These are phyloP conservation scores for Dispira parvispora DNA, from an alignment of 192 early-diverging fungal species.

Conservation along the genomic window DNA sequence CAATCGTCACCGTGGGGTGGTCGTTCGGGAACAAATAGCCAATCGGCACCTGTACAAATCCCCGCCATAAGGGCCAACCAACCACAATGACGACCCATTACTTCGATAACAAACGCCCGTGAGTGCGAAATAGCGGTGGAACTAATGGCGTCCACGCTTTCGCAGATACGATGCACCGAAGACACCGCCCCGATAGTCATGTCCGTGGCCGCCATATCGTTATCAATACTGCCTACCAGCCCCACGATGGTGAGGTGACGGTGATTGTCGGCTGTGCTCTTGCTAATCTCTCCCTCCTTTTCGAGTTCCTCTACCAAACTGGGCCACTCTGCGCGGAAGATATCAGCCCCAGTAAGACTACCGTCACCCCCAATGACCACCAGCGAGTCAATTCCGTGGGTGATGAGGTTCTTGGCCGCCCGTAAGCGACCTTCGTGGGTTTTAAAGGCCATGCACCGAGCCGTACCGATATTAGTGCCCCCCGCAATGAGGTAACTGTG, in stretches of 20 bases:
- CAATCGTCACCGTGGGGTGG: constrained; percentile 78
- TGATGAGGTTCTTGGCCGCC: constrained; percentile 71
- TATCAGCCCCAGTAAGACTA: constrained; percentile 88
- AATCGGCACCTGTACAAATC: constrained; percentile 82
- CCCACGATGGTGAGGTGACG: constrained; percentile 82
- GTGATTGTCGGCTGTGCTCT: constrained; percentile 38
- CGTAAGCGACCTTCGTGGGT: constrained; percentile 66
- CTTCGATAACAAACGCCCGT: constrained; percentile 93
- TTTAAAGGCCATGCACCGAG: constrained; percentile 74
- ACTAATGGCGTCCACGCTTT: constrained; percentile 79
- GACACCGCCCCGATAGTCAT: constrained; percentile 94
- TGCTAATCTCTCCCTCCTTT: constrained; percentile 31
- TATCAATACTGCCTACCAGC: constrained; percentile 93
- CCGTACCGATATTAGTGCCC: constrained; percentile 90
- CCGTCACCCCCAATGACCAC: constrained; percentile 96
- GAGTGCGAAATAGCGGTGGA: constrained; percentile 88
- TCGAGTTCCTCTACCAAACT: constrained; percentile 63
- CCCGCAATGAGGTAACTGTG: constrained; percentile 71
- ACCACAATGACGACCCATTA: constrained; percentile 97
- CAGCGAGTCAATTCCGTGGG: constrained; percentile 83
- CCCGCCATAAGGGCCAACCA: constrained; percentile 84
- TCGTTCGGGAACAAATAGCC: constrained; percentile 88
- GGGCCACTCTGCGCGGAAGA: constrained; percentile 81
- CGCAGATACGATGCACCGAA: constrained; percentile 88
- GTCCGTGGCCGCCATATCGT: constrained; percentile 77